Base-by-base conservation (phyloP, 2,329 filamentous ascomycete species). In the Colletotrichum acutatum region DNA sequence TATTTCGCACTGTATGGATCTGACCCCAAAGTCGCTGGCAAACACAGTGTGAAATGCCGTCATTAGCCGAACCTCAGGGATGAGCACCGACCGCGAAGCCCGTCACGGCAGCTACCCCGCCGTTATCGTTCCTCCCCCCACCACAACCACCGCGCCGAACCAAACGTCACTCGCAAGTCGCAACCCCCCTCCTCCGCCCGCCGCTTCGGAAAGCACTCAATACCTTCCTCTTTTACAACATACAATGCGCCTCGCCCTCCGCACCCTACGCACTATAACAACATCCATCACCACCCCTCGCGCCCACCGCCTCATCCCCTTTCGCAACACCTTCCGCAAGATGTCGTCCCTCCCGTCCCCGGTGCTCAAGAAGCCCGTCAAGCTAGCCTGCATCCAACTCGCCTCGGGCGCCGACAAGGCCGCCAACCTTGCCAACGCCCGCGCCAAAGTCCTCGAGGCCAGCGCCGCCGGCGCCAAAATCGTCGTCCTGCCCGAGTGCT, bases 401-500 rank as follows among this genome's bases (percentile, higher is more conserved):
- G 92, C 94, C 70, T 92, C 93, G 74, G 93, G 94, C 74, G 84
- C 92, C 76, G 94, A 98, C 86, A 99, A 99, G 86, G 81, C 91
- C 12, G 89, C 89, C 76, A 99, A 99, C 84, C 94, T 99, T 75
- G 81, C 88, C 26, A 92, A 92, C 81, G 96, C 97, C 14, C 92
- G 94, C 70, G 87, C 88, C 56, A 95, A 97, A 81, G 95, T 98
- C 71, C 89, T 95, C 75, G 92, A 95, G 82, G 96, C 97, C 5
- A 92, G 95, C 28, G 83, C 86, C 30, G 86, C 86, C 4, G 96
- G 96, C 76, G 95, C 96, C 73, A 91, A 93, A 70, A 91, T 99
- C 72, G 92, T 98, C 76, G 95, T 98, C 42, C 90, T 99, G 22
- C 97, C 97, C 46, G 97, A 99, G 86, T 99, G 97, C 88, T 99